A percentile compares a stretch with the other conserved stretches of the same genome.
phyloP scores from a whole-genome alignment of 2,329 filamentous ascomycete genomes.

The Harringtonia aguacate region DNA sequence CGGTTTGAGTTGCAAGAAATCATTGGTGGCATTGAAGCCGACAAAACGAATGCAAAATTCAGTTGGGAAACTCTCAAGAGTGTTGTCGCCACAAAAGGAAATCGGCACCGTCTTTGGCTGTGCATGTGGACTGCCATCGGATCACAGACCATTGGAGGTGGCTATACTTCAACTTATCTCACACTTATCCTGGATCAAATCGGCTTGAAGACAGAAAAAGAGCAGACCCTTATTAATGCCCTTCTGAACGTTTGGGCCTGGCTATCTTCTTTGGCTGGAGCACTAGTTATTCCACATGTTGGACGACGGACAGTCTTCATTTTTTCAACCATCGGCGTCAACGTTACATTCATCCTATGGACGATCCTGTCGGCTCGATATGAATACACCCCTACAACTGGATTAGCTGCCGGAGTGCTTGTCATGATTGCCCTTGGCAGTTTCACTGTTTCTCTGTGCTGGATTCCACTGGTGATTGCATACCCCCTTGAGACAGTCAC shows the following conservation, averaged over 20 bases:
- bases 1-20: conserved; percentile 1
- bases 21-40: conserved; percentile 1
- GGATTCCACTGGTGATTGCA: conserved; percentile 23
- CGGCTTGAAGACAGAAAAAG: background rate
- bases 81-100: conserved; percentile 3
- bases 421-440: too few species aligned
- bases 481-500: conserved; percentile 29
- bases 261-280: background rate
- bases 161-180: background rate
- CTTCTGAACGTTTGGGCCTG: conserved; percentile 19
- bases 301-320: background rate
- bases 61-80: background rate
- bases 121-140: conserved; percentile 3
- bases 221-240: background rate
- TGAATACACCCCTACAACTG: too few species aligned
- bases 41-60: conserved; percentile 2
- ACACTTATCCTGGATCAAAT: background rate
- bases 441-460: conserved; percentile 15
- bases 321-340: too few species aligned
- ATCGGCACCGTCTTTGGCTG: conserved; percentile 7
- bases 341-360: too few species aligned
- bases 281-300: background rate
- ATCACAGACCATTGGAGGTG: conserved; percentile 1
- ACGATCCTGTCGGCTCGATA: too few species aligned
- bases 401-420: too few species aligned